Evolutionary conservation across 2,329 filamentous ascomycete species (phyloP).

Genomic region (Stemphylium beticola): DNA sequence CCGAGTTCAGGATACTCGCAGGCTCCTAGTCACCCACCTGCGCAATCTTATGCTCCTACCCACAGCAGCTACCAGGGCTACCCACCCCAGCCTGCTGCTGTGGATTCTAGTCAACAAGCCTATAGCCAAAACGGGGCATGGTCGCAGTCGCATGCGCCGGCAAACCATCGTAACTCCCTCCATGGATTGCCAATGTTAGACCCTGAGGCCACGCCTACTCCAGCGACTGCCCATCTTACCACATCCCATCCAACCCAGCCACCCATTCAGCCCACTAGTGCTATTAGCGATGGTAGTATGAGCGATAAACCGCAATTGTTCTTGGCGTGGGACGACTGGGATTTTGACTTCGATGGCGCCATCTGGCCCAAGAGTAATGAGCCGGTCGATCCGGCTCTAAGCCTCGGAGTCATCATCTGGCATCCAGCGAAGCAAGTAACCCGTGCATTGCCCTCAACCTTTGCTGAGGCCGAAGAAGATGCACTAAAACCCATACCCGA

Average conservation of each 20-base stretch:
- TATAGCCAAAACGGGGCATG: constrained; percentile 34
- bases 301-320: constrained; percentile 40
- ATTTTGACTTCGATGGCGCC: constrained; percentile 53
- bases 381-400: constrained; percentile 52
- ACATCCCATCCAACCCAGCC: constrained; percentile 18
- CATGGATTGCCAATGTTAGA: constrained; percentile 24
- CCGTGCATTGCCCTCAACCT: constrained; percentile 52
- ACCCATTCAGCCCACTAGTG: constrained; percentile 21
- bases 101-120: constrained; percentile 30
- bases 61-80: constrained; percentile 28
- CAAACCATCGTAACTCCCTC: constrained; percentile 25
- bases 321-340: constrained; percentile 49
- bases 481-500: constrained; percentile 48
- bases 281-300: constrained; percentile 22
- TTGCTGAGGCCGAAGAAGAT: constrained; percentile 53
- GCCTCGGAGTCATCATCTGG: constrained; percentile 56
- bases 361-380: constrained; percentile 55
- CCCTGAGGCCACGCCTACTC: constrained; percentile 39
- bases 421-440: constrained; percentile 53
- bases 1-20: constrained; percentile 32
- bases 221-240: constrained; percentile 28
- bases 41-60: constrained; percentile 30
- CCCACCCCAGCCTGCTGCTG: constrained; percentile 22
- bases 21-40: constrained; percentile 23
- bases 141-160: constrained; percentile 25